Evolutionary conservation across 768 basidiomycete genomes (phyloP), one percentile per base, ranked within the genome.

Genomic region (Russula foetens): DNA sequence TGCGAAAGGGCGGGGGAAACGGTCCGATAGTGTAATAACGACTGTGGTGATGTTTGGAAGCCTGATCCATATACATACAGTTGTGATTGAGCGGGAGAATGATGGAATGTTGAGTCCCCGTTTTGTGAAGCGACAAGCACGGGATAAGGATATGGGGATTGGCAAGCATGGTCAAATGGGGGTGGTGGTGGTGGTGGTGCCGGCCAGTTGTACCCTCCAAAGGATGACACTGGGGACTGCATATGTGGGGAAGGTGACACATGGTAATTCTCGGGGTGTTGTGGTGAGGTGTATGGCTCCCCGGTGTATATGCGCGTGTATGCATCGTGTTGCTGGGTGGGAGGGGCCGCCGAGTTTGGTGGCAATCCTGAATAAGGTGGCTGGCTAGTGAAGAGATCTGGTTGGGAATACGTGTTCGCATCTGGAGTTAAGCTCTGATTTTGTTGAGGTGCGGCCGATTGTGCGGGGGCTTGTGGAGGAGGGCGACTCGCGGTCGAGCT

Each of bases 1-100:
- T 53, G 60, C 2, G 64, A 65, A 14, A 59, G 53, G 46, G 62
- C 64, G 14, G 64, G 64, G 1, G 62, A 65, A 15, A 41, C 55
- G 9, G 47, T 9, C 31, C 63, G 63, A 41, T 53, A 53, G n/a
- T 49, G 39, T 26, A 45, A 28, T 45, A 60, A 28, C 9, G 56
- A 45, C 44, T 50, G 33, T 41, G 53, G 46, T 7, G 58, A 44
- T 11, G 53, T 29, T 33, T 50, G 63, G 24, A 50, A 58, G 19
- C 50, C 28, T 3, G 62, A 31, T 26, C 39, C 56, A 14, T 62
- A 54, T 17, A 56, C 24, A 56, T 62, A 48, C 17, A 55, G 31
- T 6, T 63, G 59, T 15, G 59, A 60, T 24, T 53, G 57, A 21
- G 49, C 26, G 28, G 57, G 53, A 24, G 57, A 55, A 31, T 50